Conservation (phyloP, 768 basidiomycete species). For the Naganishia antarctica region DNA sequence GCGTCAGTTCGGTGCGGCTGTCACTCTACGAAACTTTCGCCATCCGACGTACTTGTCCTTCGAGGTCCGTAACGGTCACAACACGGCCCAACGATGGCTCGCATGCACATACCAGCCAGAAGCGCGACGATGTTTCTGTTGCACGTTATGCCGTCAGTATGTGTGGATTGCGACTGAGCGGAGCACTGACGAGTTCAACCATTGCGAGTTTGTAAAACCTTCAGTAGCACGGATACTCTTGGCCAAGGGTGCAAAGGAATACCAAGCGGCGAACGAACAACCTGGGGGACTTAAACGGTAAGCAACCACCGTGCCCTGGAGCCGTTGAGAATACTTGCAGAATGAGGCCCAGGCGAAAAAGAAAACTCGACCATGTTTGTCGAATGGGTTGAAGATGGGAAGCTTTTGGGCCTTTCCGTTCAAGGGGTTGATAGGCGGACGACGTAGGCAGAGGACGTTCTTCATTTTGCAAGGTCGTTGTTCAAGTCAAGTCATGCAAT, state of each 20-base stretch:
- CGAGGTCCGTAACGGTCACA: slow-evolving; percentile 53
- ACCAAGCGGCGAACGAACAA: slow-evolving; percentile 54
- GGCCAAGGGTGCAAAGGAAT: slow-evolving; percentile 58
- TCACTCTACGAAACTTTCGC: not conserved
- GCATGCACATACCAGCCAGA: slow-evolving; percentile 55
- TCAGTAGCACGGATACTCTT: slow-evolving; percentile 58
- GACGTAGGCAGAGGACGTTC: slow-evolving; percentile 19
- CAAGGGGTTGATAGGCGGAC: slow-evolving; percentile 52
- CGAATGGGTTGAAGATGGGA: slow-evolving; percentile 55
- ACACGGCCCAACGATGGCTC: slow-evolving; percentile 56
- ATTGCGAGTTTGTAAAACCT: slow-evolving; percentile 53
- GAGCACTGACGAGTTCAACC: slow-evolving; percentile 38
- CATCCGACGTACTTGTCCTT: slow-evolving; percentile 48
- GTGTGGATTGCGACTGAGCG: not conserved
- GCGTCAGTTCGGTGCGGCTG: not conserved
- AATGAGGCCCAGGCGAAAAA: slow-evolving; percentile 57
- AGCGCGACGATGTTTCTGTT: slow-evolving; percentile 47
- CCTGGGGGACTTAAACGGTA: not conserved
- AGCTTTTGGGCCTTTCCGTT: slow-evolving; percentile 58
- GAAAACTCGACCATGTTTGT: slow-evolving; percentile 55
- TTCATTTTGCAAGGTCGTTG: slow-evolving; percentile 5
- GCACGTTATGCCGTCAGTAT: no score
- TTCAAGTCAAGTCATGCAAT: no score
- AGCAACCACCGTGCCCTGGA: no score
- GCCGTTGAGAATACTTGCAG: slow-evolving; percentile 53